These are phyloP conservation scores for Isoetes engelmannii DNA, from an alignment of 83 land plant genomes.

Conservation along the genomic window DNA sequence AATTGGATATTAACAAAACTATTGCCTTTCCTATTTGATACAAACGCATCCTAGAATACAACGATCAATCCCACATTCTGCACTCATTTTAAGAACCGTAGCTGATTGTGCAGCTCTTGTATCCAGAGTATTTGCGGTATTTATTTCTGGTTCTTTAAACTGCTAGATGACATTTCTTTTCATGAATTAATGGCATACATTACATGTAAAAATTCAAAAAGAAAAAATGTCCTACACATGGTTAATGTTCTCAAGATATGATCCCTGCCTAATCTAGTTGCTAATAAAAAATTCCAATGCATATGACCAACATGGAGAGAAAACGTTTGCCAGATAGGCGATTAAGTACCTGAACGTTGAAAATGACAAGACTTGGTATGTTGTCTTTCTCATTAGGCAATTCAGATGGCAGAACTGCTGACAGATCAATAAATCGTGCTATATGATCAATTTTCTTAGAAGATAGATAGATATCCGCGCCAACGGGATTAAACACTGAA, in stretches of 20 bases:
- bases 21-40: neutral
- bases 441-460: slow-evolving; percentile 65
- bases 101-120: too few species aligned
- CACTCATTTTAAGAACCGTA: too few species aligned
- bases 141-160: too few species aligned
- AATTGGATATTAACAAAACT: neutral
- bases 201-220: neutral
- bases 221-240: neutral
- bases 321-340: neutral
- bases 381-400: slow-evolving; percentile 31
- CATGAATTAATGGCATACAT: neutral
- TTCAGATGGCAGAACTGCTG: slow-evolving; percentile 8
- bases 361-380: slow-evolving; percentile 63
- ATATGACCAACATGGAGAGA: neutral
- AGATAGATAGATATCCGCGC: slow-evolving; percentile 66
- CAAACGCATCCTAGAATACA: neutral
- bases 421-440: slow-evolving; percentile 73
- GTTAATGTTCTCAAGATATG: neutral
- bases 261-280: neutral
- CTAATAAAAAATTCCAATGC: neutral
- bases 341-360: slow-evolving; percentile 68
- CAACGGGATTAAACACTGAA: slow-evolving; percentile 67
- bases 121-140: too few species aligned
- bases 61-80: too few species aligned
- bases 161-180: too few species aligned